phyloP scores from a whole-genome alignment of 805 yeast genomes.

The Yamadazyma kitorensis region DNA sequence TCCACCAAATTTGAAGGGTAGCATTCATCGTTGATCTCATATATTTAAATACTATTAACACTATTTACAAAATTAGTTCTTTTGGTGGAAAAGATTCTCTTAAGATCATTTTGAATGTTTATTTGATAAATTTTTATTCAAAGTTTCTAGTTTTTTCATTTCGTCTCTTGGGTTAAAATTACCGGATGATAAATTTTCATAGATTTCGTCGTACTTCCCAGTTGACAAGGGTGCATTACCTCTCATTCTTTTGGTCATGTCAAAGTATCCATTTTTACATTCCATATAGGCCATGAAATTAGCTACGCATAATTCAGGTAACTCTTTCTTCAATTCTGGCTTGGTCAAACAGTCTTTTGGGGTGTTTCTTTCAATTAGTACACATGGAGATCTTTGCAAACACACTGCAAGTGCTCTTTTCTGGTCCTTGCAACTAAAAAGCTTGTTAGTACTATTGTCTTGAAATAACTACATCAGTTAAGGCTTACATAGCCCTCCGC shows the following conservation, averaged over 20 bases:
- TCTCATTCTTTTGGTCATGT: conserved; percentile 84
- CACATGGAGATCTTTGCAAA: conserved; percentile 95
- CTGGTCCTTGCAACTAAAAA: conserved; percentile 87
- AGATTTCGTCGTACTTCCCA: conserved; percentile 88
- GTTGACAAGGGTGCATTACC: conserved; percentile 94
- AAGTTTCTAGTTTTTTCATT: conserved; percentile 62
- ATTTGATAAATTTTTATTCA: conserved; percentile 52
- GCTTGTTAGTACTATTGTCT: conserved; percentile 3
- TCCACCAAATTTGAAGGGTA: too few relatives aligned
- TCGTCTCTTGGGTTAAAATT: conserved; percentile 81
- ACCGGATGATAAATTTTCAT: conserved; percentile 74
- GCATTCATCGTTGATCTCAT: too few relatives aligned
- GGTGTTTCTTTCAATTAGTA: conserved; percentile 80
- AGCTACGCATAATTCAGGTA: conserved; percentile 87
- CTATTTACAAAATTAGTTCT: conserved; percentile 5
- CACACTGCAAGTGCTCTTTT: conserved; percentile 94
- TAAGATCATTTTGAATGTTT: neutral
- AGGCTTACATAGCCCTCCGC: too few relatives aligned
- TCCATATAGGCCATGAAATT: conserved; percentile 84
- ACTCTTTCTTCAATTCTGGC: conserved; percentile 68
- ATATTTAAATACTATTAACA: too few relatives aligned
- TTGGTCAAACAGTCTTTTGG: conserved; percentile 85
- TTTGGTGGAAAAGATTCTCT: too few relatives aligned
- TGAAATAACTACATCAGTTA: too few relatives aligned
- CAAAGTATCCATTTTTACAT: conserved; percentile 87